These are phyloP conservation scores for Salix suchowensis DNA, from an alignment of 345 rosid species.

Conservation along the genomic window DNA sequence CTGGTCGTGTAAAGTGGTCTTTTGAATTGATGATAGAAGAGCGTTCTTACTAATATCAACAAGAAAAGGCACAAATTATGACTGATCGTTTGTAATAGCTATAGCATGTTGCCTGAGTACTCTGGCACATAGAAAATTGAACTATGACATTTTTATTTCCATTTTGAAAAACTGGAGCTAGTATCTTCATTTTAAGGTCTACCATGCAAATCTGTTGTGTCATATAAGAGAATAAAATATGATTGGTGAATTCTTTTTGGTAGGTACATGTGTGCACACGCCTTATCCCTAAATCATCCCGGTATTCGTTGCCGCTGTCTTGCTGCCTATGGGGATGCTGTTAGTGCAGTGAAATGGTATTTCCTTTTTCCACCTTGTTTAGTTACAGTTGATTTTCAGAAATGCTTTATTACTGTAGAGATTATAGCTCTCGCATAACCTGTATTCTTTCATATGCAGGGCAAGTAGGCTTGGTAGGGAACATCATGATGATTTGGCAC, in stretches of 20 bases:
- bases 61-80: background rate
- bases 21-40: background rate
- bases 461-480: conserved; percentile 98
- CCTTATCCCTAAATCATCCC: conserved; percentile 92
- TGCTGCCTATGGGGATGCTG: conserved; percentile 97
- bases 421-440: conserved; percentile 2
- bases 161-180: background rate
- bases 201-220: background rate
- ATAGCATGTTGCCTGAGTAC: background rate
- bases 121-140: background rate
- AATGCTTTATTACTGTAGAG: background rate
- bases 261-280: conserved; percentile 98
- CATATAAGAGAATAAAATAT: background rate
- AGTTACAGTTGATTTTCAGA: background rate
- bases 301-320: conserved; percentile 96
- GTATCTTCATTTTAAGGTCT: background rate
- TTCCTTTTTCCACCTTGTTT: background rate
- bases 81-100: background rate
- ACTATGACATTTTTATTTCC: background rate
- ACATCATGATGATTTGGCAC: conserved; percentile 98
- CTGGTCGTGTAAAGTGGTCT: too few relatives aligned
- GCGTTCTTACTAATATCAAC: background rate
- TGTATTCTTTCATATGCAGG: conserved; percentile 45
- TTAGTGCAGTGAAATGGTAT: conserved; percentile 98
- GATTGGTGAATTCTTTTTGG: conserved; percentile 10